A percentile compares a stretch with the other conserved stretches of the same genome.
Conservation (phyloP, 163 green algal genomes). For the Picocystis sp. region DNA sequence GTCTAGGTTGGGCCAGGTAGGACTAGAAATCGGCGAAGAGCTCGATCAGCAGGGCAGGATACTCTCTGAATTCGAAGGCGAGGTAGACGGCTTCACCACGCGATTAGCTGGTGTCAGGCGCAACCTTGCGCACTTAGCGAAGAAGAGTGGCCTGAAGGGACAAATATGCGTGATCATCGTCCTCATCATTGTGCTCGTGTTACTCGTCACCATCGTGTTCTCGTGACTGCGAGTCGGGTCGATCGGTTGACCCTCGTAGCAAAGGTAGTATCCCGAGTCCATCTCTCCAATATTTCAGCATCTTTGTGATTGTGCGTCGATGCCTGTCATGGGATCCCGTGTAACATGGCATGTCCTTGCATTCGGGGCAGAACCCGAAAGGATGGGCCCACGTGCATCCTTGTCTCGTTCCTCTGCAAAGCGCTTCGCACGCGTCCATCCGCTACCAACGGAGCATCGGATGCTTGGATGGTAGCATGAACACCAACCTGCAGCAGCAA, state of each 20-base stretch:
- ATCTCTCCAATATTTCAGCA: neutral
- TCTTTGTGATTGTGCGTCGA: too few relatives aligned
- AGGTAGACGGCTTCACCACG: constrained; percentile 31
- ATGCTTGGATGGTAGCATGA: too few relatives aligned
- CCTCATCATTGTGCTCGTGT: constrained; percentile 33
- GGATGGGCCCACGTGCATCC: too few relatives aligned
- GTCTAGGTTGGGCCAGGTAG: constrained; percentile 28
- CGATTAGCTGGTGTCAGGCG: constrained; percentile 32
- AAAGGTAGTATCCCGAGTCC: constrained; percentile 28
- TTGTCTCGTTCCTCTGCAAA: too few relatives aligned
- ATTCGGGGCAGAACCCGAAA: too few relatives aligned
- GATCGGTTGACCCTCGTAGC: constrained; percentile 13
- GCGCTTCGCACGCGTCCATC: too few relatives aligned
- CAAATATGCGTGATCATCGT: constrained; percentile 35
- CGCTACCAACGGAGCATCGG: too few relatives aligned
- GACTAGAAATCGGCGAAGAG: constrained; percentile 38
- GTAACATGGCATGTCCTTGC: too few relatives aligned
- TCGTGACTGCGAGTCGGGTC: constrained; percentile 1
- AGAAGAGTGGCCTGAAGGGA: constrained; percentile 26
- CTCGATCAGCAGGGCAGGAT: constrained; percentile 30
- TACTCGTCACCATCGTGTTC: constrained; percentile 32
- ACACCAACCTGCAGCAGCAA: too few relatives aligned
- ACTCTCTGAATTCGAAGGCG: constrained; percentile 35
- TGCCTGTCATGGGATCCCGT: too few relatives aligned
- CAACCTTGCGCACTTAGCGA: constrained; percentile 37